Conservation (phyloP, 352 stramenopile species). For the Phytophthora brassicae region DNA sequence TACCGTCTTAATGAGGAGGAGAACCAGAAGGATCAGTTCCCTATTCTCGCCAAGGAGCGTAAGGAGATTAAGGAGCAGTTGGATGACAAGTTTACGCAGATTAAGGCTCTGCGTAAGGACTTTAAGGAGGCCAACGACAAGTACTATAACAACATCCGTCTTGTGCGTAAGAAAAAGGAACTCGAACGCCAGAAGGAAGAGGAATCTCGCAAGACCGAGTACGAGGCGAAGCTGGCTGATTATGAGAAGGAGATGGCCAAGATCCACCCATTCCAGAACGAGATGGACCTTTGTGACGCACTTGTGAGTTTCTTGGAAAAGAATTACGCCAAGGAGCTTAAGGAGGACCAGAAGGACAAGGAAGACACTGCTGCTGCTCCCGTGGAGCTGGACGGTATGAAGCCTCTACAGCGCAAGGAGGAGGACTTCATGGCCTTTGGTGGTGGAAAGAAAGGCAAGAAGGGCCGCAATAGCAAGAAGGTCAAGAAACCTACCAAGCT, state of each 20-base stretch:
- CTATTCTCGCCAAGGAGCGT: slow-evolving; percentile 79
- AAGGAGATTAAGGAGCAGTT: slow-evolving; percentile 92
- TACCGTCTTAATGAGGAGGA: slow-evolving; percentile 90
- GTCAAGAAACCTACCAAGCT: slow-evolving; percentile 81
- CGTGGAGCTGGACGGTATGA: slow-evolving; percentile 92
- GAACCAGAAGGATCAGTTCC: slow-evolving; percentile 86
- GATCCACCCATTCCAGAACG: slow-evolving; percentile 96
- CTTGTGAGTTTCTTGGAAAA: slow-evolving; percentile 93
- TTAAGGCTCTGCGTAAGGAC: slow-evolving; percentile 87
- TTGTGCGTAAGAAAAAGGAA: slow-evolving; percentile 86
- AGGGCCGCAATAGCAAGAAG: slow-evolving; percentile 69
- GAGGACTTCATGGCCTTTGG: slow-evolving; percentile 84
- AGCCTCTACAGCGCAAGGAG: slow-evolving; percentile 86
- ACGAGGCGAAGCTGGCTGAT: slow-evolving; percentile 94
- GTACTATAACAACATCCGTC: slow-evolving; percentile 92
- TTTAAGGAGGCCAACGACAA: slow-evolving; percentile 95
- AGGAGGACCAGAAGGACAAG: slow-evolving; percentile 49
- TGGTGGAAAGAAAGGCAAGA: slow-evolving; percentile 68
- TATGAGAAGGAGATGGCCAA: slow-evolving; percentile 96
- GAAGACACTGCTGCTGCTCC: slow-evolving; percentile 38
- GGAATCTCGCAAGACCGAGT: slow-evolving; percentile 77
- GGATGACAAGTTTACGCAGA: slow-evolving; percentile 84
- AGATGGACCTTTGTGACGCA: slow-evolving; percentile 95
- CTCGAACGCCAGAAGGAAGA: slow-evolving; percentile 84
- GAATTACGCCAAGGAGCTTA: slow-evolving; percentile 88